phyloP scores from a whole-genome alignment of 1,284 basidiomycete genomes.

The Irpex sp. region DNA sequence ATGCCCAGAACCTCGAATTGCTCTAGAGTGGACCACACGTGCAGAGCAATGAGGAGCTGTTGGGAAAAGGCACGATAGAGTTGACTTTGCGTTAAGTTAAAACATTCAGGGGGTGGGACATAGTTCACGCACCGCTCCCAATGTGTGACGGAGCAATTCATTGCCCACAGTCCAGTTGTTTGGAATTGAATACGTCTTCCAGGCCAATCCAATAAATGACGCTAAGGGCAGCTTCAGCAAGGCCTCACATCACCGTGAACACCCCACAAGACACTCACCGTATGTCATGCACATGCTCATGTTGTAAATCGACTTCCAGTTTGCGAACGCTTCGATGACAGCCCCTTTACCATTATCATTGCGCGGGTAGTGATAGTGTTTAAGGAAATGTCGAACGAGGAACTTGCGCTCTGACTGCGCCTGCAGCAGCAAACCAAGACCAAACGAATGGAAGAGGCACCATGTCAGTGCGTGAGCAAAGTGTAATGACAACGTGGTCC shows the following conservation, averaged over 20 bases:
- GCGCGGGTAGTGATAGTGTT: conserved; percentile 82
- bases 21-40: conserved; percentile 89
- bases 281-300: conserved; percentile 94
- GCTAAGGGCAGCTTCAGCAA: conserved; percentile 40
- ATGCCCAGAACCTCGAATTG: conserved; percentile 91
- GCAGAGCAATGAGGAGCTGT: conserved; percentile 83
- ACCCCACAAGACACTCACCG: conserved; percentile 44
- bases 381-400: conserved; percentile 91
- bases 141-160: conserved; percentile 82
- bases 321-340: conserved; percentile 87
- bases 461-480: conserved; percentile 84
- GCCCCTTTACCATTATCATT: conserved; percentile 64
- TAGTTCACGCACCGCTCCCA: conserved; percentile 67
- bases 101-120: not conserved
- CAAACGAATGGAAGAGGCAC: conserved; percentile 88
- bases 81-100: conserved; percentile 5
- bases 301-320: conserved; percentile 96
- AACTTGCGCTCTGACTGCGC: conserved; percentile 87
- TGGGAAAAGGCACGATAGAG: not conserved
- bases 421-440: conserved; percentile 79
- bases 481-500: conserved; percentile 54
- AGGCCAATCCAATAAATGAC: conserved; percentile 79
- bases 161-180: conserved; percentile 87
- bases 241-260: not conserved
- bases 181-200: conserved; percentile 84